Base-by-base conservation (phyloP, 805 yeast species). In the Zygosaccharomyces gambellarensis region DNA sequence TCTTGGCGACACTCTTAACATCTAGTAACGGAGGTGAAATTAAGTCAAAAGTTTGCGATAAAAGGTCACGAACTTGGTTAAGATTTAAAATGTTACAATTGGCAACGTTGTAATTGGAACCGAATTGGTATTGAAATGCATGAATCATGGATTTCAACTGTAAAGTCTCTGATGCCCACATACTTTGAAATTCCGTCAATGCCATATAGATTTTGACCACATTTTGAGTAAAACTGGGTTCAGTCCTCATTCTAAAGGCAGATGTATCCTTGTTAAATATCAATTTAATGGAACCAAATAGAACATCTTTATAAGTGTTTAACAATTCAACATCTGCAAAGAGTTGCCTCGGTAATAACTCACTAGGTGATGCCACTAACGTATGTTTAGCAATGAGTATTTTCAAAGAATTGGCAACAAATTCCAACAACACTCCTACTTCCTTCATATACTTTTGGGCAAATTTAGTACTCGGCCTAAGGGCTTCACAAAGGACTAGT, bases 41-140 rank as follows among this genome's bases (percentile, higher is more conserved):
- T 32, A 54, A 11, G 23, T 47, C 55, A 32, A 51, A 50, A 1
- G 54, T 38, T 34, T 52, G 61, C 6, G 67, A 61, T 22, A 59
- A 25, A 12, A 65, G 44, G 43, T 62, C 63, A 21, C 50, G 53
- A 1, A 64, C 67, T 31, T 55, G 46, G 28, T 61, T 63, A 39
- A 58, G 57, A 25, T 51, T 52, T 25, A 59, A 43, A 29, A 53
- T 40, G 17, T 51, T 45, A 32, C 51, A 45, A 17, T 56, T 50
- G n/a, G 56, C 50, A 21, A 39, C 25, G 36, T 52, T 51, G 49
- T 55, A 59, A 31, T 46, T 47, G 12, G 52, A 47, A 14, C 34
- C 45, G 45, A 57, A 59, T 22, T 53, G 54, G 32, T 47, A 43
- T 41, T 56, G 54, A 30, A 57, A 59, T 7, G 55, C 48, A 21